Base-by-base conservation (phyloP, 176 grass and related monocot genomes). In the Hyparrhenia diplandra region DNA sequence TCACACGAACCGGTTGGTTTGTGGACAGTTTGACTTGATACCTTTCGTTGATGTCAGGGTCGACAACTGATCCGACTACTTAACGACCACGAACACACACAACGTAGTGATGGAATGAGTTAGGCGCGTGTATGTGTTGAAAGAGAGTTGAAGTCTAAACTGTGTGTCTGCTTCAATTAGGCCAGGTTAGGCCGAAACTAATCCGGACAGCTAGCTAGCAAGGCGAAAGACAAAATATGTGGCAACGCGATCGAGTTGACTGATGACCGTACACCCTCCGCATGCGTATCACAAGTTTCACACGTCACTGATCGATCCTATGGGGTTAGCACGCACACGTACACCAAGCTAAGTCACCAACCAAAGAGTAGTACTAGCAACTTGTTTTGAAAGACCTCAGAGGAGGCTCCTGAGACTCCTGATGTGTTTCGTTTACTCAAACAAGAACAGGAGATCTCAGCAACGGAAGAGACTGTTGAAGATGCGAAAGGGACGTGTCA, bases 121-220 rank as follows among this genome's bases (percentile, higher is more conserved):
- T 78, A 73, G 66, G 86, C 80, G 74, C 59, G 27, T 10, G 16
- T 31, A 20, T 64, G 51, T n/a, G 51, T 21, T 55, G 51, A n/a
- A 21, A 5, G 21, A 6, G 8, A 17, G 70, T 40, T n/a, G 13
- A 72, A 45, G 58, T 78, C 43, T 43, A 16, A 71, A 40, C 0
- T n/a, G n/a, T 5, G 64, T 20, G 74, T 34, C 40, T 27, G 10
- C 25, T 71, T 57, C n/a, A 29, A 72, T 52, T 10, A 39, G 51
- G 63, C 69, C 51, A 18, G 5, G 51, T 81, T 76, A 63, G 85
- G 49, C 60, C 39, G 29, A 17, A 24, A 41, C 71, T n/a, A 71
- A 42, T 73, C 74, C 9, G 54, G 54, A 58, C 4, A 61, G 67
- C 80, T 29, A 17, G 35, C 9, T 20, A n/a, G n/a, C n/a, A n/a